Base-by-base conservation (phyloP, 331 rosid genomes). In the Saraca asoca region DNA sequence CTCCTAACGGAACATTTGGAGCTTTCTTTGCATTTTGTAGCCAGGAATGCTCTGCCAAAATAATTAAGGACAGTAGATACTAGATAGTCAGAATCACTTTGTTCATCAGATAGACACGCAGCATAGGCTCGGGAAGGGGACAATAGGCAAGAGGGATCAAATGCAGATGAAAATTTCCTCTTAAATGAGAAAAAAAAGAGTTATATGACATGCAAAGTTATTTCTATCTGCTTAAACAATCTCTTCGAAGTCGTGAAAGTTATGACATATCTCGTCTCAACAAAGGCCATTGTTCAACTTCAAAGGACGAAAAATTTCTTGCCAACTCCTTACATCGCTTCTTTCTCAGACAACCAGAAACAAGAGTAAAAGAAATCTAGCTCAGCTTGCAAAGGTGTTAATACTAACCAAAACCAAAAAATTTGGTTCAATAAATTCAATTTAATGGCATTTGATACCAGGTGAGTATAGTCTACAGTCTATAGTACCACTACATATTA, bases 1-100 rank as follows among this genome's bases (percentile, higher is more conserved):
- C 99, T 51, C 96, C 96, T 18, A 94, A 81, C 31, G 99, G 99
- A 74, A 90, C 96, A 69, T 94, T 90, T 34, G 99, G 80, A 65
- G 96, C 95, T 79, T 88, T 90, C 78, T 94, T 84, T 33, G 90
- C 85, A 78, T 84, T 87, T 66, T 80, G 96, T 41, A 89, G 76
- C 96, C 96, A 89, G 43, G 99, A 69, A 87, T 94, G 99, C 64
- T 94, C 99, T 94, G 88, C 58, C 53, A 69, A 70, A 64, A 79
- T 38, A 69, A 69, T 68, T 51, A 51, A 73, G 39, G 41, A 42
- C 53, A 52, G 50, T 63, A 37, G 76, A 24, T 45, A 52, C 45
- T 63, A 37, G 76, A 24, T 45, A 66, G n/a, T 60, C 70, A 63
- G 75, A 54, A 66, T 54, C 49, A 31, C 31, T 53, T 71, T 68